Conservation (phyloP, 225 moss, liverwort and hornwort genomes). For the Antitrichia curtipendula region DNA sequence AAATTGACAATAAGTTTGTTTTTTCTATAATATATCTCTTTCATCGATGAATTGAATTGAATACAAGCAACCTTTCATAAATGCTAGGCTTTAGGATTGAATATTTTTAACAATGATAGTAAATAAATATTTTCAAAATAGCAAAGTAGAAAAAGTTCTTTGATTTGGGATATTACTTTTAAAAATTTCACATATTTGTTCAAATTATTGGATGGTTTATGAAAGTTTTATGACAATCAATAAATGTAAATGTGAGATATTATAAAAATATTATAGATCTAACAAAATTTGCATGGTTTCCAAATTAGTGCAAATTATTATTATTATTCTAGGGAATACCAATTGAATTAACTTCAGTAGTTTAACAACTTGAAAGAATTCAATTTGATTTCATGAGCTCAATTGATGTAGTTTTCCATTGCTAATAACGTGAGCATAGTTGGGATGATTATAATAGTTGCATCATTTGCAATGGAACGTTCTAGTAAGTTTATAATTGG, state of each 20-base stretch:
- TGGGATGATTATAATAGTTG: neutral
- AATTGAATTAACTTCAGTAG: no score
- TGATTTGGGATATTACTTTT: neutral
- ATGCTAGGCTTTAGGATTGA: no score
- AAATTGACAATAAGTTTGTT: neutral
- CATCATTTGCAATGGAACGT: neutral
- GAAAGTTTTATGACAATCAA: neutral
- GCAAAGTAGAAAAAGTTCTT: neutral
- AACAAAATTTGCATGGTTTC: neutral
- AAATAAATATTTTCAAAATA: neutral
- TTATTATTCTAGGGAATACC: rapidly evolving
- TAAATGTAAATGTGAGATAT: neutral
- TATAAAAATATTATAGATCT: neutral
- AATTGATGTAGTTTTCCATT: no score
- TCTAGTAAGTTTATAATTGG: no score
- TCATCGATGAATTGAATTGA: neutral
- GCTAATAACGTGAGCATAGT: rapidly evolving
- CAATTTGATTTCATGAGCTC: neutral
- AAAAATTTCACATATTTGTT: rapidly evolving
- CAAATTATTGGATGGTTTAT: neutral
- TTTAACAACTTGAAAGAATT: neutral
- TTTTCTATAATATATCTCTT: neutral
- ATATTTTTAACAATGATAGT: no score
- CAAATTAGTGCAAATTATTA: no score
- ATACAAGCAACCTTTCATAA: neutral